Evolutionary conservation across 1,284 basidiomycete species (phyloP).

Genomic region (Puccinia coronata): DNA sequence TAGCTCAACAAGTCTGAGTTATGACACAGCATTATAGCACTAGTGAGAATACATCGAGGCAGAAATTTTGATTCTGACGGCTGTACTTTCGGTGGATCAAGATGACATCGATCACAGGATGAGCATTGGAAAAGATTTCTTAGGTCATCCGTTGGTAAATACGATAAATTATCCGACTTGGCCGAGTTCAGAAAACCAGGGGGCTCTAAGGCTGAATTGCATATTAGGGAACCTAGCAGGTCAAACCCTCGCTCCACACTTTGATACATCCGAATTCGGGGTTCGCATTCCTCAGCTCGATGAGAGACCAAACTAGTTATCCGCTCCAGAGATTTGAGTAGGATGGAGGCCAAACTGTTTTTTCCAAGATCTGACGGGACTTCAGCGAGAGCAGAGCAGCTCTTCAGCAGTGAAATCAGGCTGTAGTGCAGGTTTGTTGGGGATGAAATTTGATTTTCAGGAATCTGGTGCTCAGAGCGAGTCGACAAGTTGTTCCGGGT

Average conservation of each 20-base stretch:
- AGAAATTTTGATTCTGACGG: slow-evolving; percentile 10
- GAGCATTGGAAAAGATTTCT: slow-evolving; percentile 39
- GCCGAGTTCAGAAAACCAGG: slow-evolving; percentile 5
- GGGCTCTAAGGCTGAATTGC: slow-evolving; percentile 11
- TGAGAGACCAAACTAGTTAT: slow-evolving; percentile 15
- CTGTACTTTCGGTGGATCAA: slow-evolving; percentile 3
- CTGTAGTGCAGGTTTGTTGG: background rate
- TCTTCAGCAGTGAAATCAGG: slow-evolving; percentile 25
- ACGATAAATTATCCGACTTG: slow-evolving; percentile 18
- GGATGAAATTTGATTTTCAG: background rate
- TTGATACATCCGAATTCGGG: slow-evolving; percentile 15
- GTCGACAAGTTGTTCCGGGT: background rate
- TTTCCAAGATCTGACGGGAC: background rate
- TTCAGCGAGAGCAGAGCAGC: slow-evolving; percentile 15
- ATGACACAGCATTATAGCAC: slow-evolving; percentile 28
- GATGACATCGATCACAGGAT: slow-evolving; percentile 36
- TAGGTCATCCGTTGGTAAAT: slow-evolving; percentile 27
- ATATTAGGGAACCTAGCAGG: slow-evolving; percentile 34
- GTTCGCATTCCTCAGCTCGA: background rate
- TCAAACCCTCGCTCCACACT: slow-evolving; percentile 44
- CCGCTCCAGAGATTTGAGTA: slow-evolving; percentile 41
- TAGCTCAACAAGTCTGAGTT: slow-evolving; percentile 33
- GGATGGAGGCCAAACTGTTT: background rate
- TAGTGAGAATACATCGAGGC: slow-evolving; percentile 30
- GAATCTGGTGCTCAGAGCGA: background rate